Evolutionary conservation across 768 basidiomycete species (phyloP).

Genomic region (Pholiota conissans): DNA sequence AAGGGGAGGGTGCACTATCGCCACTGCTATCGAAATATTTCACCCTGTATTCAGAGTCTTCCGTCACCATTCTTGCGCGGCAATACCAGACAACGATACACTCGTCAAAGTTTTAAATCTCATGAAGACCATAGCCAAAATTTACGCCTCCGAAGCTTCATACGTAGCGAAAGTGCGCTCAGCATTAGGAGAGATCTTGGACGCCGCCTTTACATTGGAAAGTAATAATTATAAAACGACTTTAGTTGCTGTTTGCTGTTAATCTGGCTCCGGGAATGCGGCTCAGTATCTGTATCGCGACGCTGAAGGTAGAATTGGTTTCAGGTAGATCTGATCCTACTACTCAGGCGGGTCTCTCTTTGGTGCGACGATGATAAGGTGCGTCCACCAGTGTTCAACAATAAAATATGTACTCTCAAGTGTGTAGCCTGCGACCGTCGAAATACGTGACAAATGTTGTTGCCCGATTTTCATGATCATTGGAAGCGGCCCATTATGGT

Average conservation of each 20-base stretch:
- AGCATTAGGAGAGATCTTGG: neutral
- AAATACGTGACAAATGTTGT: constrained; percentile 15
- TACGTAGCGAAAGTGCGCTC: neutral
- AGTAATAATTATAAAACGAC: too few relatives aligned
- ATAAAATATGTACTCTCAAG: too few relatives aligned
- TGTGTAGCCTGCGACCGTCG: constrained; percentile 4
- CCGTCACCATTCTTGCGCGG: neutral
- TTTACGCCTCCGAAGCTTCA: neutral
- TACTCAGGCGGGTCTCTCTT: constrained; percentile 14
- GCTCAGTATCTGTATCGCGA: neutral
- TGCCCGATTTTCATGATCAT: constrained; percentile 18
- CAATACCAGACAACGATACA: neutral
- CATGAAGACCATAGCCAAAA: neutral
- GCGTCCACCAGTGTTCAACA: too few relatives aligned
- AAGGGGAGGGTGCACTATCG: neutral
- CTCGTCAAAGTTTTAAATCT: neutral
- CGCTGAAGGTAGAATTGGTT: constrained; percentile 15
- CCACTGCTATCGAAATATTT: neutral
- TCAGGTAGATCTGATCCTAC: constrained; percentile 14
- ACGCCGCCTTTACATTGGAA: neutral
- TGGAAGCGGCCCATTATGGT: constrained; percentile 12
- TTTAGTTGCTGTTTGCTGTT: too few relatives aligned
- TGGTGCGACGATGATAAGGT: too few relatives aligned
- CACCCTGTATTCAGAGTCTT: neutral
- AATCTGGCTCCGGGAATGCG: neutral